Evolutionary conservation across 345 rosid species (phyloP), one percentile per base, ranked within the genome.

Genomic region (Syzygium jambos): DNA sequence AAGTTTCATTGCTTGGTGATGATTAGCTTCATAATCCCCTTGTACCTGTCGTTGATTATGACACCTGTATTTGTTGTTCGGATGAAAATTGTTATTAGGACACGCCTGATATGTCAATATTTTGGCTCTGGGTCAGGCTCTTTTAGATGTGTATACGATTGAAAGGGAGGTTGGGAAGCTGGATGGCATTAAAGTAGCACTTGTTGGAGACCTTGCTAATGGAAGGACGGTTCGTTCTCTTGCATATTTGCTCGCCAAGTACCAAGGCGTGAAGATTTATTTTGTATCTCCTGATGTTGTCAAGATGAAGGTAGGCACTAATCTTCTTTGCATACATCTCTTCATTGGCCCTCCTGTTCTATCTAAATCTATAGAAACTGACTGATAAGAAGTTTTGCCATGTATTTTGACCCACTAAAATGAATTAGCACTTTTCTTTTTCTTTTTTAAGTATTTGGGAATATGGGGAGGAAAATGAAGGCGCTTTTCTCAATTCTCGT

Each of bases 141-240:
- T 98, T 59, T 91, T 98, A 86, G 99, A 98, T 85, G 95, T 95
- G 41, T 98, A 98, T 87, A 95, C 99, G 29, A 95, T 98, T 61
- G 96, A 95, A 84, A 92, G 98, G 86, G 99, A 96, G 91, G 92
- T 95, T 61, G 98, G 98, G 38, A 95, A 94, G 91, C 91, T 98
- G 89, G 98, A 96, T 87, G 98, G 96, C 87, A 98, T 96, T 73
- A 94, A 88, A 90, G 98, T 96, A 27, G 99, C 95, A 34, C 94
- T 98, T 86, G 99, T 98, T 15, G 99, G 99, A 87, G 99, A 98
- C 90, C 99, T 98, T 89, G 98, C 99, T 17, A 95, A 98, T 61
- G 99, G 98, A 87, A 94, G 99, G 90, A 98, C 99, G 17, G 99
- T 96, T 77, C 95, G 99, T 14, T 98, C 99, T 0, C 98, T 98